Conservation (phyloP, 179 eudicot genomes). For the Camellia oleifera region DNA sequence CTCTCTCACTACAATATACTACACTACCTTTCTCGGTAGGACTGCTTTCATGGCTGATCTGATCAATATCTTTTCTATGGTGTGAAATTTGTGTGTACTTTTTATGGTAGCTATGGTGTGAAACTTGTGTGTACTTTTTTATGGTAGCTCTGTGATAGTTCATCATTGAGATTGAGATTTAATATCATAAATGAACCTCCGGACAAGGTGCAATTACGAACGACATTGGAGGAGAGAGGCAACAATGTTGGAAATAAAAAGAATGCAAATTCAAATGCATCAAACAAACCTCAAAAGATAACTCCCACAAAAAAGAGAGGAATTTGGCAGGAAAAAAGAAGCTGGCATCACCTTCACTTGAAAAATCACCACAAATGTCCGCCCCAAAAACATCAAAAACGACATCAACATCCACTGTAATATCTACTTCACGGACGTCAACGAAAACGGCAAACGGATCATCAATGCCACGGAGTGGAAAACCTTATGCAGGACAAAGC, state of each 20-base stretch:
- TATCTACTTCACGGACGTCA: slow-evolving; percentile 16
- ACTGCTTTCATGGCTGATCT: too few species aligned
- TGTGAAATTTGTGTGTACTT: too few species aligned
- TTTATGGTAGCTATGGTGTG: slow-evolving; percentile 12
- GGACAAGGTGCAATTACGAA: slow-evolving; percentile 25
- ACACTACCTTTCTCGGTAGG: too few species aligned
- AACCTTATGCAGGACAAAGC: slow-evolving; percentile 35
- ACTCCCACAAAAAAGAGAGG: slow-evolving; percentile 35
- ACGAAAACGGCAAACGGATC: slow-evolving; percentile 41
- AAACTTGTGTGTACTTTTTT: slow-evolving; percentile 7
- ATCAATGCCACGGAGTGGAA: slow-evolving; percentile 39
- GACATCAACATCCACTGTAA: slow-evolving; percentile 13
- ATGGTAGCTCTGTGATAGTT: slow-evolving; percentile 18
- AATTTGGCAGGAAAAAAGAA: slow-evolving; percentile 36
- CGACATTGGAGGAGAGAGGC: slow-evolving; percentile 24
- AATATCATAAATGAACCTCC: neutral
- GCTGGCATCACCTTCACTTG: slow-evolving; percentile 35
- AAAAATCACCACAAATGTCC: slow-evolving; percentile 36
- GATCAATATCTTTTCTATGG: too few species aligned
- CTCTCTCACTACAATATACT: too few species aligned
- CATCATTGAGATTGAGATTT: slow-evolving; percentile 27
- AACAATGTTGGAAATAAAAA: slow-evolving; percentile 18
- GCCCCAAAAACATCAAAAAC: slow-evolving; percentile 34
- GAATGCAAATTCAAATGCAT: slow-evolving; percentile 22
- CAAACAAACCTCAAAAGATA: slow-evolving; percentile 43